Base-by-base conservation (phyloP, 2,329 filamentous ascomycete species). In the Botrytis squamosa region DNA sequence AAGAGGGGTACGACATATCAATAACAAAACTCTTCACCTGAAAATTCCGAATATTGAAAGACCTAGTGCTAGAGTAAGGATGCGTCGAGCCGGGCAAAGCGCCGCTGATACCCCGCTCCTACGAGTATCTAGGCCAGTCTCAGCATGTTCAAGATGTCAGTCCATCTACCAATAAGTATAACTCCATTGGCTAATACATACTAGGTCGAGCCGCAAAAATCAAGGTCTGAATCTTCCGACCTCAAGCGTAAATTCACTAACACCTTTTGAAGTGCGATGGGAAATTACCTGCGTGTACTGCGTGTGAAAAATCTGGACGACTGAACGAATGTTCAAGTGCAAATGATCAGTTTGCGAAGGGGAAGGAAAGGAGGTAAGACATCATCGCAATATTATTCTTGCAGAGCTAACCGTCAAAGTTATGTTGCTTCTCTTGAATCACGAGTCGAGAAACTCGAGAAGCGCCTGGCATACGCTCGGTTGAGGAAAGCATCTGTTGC, bases 401-500 rank as follows among this genome's bases (percentile, higher is more conserved):
- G 40, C 16, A n/a, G 67, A 65, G 55, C 79, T 80, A 65, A 81
- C 75, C 7, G 14, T 44, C 29, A 46, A 22, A 73, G 90, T 83
- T 99, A 98, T 86, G 95, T 98, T 63, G 94, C 95, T 12, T 97
- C 95, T 0, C 87, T 99, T n/a, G 95, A 98, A 82, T 90, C 95
- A 25, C 91, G 93, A 74, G 91, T 97, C 77, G 95, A 98, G 82
- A 93, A 93, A 82, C 88, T 98, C 14, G 93, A 97, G 82, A 91
- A 90, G 80, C 90, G 91, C 73, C 87, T 98, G 65, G 86, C 88
- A 49, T 92, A 90, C 83, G 91, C 91, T 70, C 87, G 89, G 78
- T 89, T 90, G 33, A 90, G 92, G 76, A 93, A 93, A 77, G 91
- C 89, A 20, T 92, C 92, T 6, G 86, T 93, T 25, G 85, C 88